A percentile compares a stretch with the other conserved stretches of the same genome.
phyloP scores from a whole-genome alignment of 2,329 filamentous ascomycete genomes.

The Akanthomyces uredinophilus region DNA sequence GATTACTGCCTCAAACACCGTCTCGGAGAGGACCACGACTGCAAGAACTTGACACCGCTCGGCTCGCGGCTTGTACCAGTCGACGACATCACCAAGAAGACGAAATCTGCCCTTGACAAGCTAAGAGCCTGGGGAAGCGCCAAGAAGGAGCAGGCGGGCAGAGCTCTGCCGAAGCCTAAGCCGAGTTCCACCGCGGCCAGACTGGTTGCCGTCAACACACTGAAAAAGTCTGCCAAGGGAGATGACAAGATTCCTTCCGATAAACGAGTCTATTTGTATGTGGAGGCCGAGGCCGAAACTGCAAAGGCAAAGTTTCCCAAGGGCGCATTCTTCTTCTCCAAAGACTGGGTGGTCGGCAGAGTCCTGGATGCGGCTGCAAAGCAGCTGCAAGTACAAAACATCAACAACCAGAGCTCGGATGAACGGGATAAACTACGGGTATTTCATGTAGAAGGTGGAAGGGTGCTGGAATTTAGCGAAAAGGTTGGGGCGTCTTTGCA shows the following conservation, averaged over 20 bases:
- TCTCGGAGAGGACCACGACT: constrained; percentile 76
- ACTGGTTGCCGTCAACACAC: constrained; percentile 63
- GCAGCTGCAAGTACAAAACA: constrained; percentile 71
- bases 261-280: constrained; percentile 84
- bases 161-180: constrained; percentile 57
- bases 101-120: constrained; percentile 68
- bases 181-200: constrained; percentile 59
- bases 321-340: constrained; percentile 73
- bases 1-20: constrained; percentile 76
- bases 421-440: constrained; percentile 79
- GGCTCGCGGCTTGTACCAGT: constrained; percentile 43
- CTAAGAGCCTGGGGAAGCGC: constrained; percentile 75
- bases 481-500: constrained; percentile 69
- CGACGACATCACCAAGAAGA: constrained; percentile 55
- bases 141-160: constrained; percentile 60
- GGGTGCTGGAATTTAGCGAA: constrained; percentile 81
- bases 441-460: constrained; percentile 88
- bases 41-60: constrained; percentile 63
- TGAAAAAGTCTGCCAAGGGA: constrained; percentile 87
- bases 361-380: constrained; percentile 74
- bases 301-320: constrained; percentile 77
- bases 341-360: constrained; percentile 85
- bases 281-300: constrained; percentile 85
- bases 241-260: constrained; percentile 75
- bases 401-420: constrained; percentile 72